Conservation (phyloP, 2,329 filamentous ascomycete species). For the Ascochyta clinopodiicola region DNA sequence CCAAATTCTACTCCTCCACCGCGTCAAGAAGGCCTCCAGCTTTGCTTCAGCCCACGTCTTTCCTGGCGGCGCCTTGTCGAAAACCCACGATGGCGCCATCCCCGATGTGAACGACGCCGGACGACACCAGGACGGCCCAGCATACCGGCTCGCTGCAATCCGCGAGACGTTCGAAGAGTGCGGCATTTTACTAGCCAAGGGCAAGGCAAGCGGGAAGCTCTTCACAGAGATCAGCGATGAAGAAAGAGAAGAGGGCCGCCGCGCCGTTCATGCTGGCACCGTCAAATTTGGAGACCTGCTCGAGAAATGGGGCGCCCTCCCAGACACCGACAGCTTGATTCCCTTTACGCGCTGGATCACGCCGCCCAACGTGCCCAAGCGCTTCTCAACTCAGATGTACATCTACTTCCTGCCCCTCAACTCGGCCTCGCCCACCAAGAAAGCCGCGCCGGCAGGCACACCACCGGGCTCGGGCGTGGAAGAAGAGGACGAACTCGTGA, state of each 20-base stretch:
- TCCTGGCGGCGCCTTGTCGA: conserved; percentile 83
- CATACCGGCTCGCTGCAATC: conserved; percentile 83
- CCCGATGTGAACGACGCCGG: conserved; percentile 58
- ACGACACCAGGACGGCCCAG: conserved; percentile 72
- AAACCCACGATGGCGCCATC: conserved; percentile 74
- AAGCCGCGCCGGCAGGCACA: conserved; percentile 35
- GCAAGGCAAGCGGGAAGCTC: conserved; percentile 59
- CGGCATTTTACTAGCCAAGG: conserved; percentile 78
- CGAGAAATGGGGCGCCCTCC: conserved; percentile 60
- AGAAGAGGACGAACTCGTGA: conserved; percentile 58
- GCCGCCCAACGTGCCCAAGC: conserved; percentile 71
- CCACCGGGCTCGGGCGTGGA: conserved; percentile 41
- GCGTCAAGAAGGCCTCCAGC: conserved; percentile 79
- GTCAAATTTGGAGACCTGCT: conserved; percentile 73
- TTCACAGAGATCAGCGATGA: conserved; percentile 64
- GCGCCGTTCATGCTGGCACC: conserved; percentile 70
- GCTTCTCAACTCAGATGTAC: conserved; percentile 98
- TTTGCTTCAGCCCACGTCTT: conserved; percentile 96
- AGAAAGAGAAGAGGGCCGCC: conserved; percentile 70
- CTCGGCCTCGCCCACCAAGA: conserved; percentile 39
- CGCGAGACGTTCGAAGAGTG: conserved; percentile 96
- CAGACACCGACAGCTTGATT: conserved; percentile 72
- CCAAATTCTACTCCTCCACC: conserved; percentile 85
- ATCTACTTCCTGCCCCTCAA: conserved; percentile 79
- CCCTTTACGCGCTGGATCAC: conserved; percentile 96